Evolutionary conservation across 768 basidiomycete species (phyloP).

Genomic region (Agrocybe pediades): DNA sequence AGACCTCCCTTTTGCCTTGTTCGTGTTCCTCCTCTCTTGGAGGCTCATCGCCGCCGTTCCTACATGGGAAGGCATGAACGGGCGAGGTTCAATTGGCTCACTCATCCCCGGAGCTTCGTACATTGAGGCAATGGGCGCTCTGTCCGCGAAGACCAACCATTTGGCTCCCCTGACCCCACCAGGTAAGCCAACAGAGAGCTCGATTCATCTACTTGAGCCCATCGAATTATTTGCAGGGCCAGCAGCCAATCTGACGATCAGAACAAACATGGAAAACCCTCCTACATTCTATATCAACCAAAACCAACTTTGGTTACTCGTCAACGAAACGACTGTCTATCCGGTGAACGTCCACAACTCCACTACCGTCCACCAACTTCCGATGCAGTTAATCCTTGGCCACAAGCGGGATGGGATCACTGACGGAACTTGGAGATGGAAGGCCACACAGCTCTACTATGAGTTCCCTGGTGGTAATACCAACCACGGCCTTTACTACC

Average conservation of each 20-base stretch:
- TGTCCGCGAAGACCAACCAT: conserved; percentile 25
- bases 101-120: conserved; percentile 44
- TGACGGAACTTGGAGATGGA: conserved; percentile 55
- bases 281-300: conserved; percentile 57
- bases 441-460: conserved; percentile 56
- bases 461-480: conserved; percentile 41
- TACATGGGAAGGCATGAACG: conserved; percentile 41
- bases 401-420: conserved; percentile 37
- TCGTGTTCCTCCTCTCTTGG: conserved; percentile 23
- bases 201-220: neutral
- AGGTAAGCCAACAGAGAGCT: conserved; percentile 25
- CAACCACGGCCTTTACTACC: conserved; percentile 48
- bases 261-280: conserved; percentile 32
- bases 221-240: conserved; percentile 32
- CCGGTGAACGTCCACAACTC: conserved; percentile 57
- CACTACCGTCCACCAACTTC: conserved; percentile 41
- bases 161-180: conserved; percentile 28
- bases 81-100: conserved; percentile 37
- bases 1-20: conserved; percentile 15
- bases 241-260: conserved; percentile 50
- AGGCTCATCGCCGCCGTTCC: conserved; percentile 36
- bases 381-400: conserved; percentile 50
- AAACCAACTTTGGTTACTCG: conserved; percentile 52
- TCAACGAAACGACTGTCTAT: conserved; percentile 57
- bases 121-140: conserved; percentile 37